A percentile compares a stretch with the other conserved stretches of the same genome.
Conservation (phyloP, 2,329 filamentous ascomycete genomes). For the Podosphaera xanthii region DNA sequence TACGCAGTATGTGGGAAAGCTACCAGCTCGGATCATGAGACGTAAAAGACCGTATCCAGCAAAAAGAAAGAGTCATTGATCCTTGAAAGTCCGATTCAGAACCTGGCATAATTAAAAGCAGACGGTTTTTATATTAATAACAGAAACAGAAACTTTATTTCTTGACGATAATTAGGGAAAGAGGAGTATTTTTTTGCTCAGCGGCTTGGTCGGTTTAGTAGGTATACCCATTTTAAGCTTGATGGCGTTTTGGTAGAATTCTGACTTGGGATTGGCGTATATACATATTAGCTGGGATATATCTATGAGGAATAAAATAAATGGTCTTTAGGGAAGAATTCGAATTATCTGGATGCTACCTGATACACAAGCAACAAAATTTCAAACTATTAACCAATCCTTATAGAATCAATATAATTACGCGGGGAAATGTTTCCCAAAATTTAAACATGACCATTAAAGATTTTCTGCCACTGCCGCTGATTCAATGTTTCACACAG, state of each 20-base stretch:
- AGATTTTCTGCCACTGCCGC: too few species aligned
- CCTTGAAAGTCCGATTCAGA: background rate
- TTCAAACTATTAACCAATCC: too few species aligned
- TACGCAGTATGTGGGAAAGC: constrained; percentile 11
- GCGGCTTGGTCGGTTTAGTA: too few species aligned
- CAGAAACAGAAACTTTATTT: too few species aligned
- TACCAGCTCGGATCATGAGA: constrained; percentile 3
- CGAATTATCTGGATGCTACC: too few species aligned
- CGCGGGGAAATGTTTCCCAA: too few species aligned
- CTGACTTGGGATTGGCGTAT: background rate
- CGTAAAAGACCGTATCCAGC: constrained; percentile 5
- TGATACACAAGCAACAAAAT: too few species aligned
- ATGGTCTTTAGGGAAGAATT: background rate
- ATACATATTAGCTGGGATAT: background rate
- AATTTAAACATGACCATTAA: too few species aligned
- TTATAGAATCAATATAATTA: too few species aligned
- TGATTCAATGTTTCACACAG: too few species aligned
- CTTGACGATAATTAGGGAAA: background rate
- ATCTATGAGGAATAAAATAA: background rate
- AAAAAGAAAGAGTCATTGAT: constrained; percentile 2
- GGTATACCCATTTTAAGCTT: background rate
- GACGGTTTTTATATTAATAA: background rate
- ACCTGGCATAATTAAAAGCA: background rate
- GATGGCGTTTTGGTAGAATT: background rate
- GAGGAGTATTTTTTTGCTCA: background rate